These are phyloP conservation scores for Parmales sp. DNA, from an alignment of 108 stramenopile species.

Conservation along the genomic window DNA sequence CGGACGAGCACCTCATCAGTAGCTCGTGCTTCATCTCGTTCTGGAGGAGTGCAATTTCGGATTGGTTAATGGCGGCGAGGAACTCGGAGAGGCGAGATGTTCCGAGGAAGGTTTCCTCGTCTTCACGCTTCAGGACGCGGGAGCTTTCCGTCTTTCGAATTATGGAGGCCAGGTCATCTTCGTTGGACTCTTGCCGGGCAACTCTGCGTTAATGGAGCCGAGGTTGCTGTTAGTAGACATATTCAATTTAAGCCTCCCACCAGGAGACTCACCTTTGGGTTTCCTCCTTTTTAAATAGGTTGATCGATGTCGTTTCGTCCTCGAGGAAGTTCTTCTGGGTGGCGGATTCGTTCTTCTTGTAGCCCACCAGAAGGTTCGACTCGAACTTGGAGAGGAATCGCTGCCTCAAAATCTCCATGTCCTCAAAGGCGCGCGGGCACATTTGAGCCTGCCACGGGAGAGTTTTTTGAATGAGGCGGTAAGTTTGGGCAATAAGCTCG, in stretches of 20 bases:
- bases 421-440: slow-evolving; percentile 10
- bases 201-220: no score
- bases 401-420: not conserved
- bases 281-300: not conserved
- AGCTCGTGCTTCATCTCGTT: not conserved
- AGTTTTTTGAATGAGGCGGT: not conserved
- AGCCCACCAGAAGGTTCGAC: not conserved
- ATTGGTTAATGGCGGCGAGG: not conserved
- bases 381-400: not conserved
- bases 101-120: not conserved
- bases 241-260: not conserved
- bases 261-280: not conserved
- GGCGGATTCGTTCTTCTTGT: not conserved
- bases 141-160: not conserved
- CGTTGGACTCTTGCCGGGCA: not conserved
- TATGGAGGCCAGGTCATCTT: not conserved
- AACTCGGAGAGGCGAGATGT: not conserved
- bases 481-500: not conserved
- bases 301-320: not conserved
- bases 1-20: no score
- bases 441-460: slow-evolving; percentile 10
- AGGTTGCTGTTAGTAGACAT: no score
- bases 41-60: not conserved
- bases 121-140: not conserved
- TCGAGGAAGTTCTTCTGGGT: not conserved